Base-by-base conservation (phyloP, 202 grass and related monocot genomes). In the Schoenoplectus triqueter region DNA sequence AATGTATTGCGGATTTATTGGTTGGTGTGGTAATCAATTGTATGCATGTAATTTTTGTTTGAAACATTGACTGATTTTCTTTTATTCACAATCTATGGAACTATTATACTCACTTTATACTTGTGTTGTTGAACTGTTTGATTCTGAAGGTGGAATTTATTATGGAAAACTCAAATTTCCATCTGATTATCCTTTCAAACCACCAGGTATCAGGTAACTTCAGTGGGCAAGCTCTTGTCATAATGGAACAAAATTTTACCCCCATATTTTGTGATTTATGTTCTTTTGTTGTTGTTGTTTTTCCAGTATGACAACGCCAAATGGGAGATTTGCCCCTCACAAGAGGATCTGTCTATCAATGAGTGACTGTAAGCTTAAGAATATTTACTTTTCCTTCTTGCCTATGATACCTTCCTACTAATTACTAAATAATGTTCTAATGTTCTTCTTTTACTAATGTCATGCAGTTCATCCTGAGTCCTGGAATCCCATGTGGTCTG, bases 401-500 rank as follows among this genome's bases (percentile, higher is more conserved):
- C 76, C 10, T 55, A 42, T 8, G n/a, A 21, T 65, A 49, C 2
- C 45, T 40, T 60, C 7, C 45, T 17, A n/a, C 18, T 19, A 62
- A 61, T 17, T 31, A 31, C 31, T 31, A 31, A 31, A 31, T 42
- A 61, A 44, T 61, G 40, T 71, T 72, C 19, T 84, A 54, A 66
- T 77, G 42, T 70, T 69, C 5, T 56, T 45, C 60, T 44, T 31
- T 63, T 64, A 7, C 50, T 88, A 64, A 86, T 56, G 7, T 87
- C 84, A 74, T 90, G 57, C 83, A 99, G 96, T 99, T 94, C 93
- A 99, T 88, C 93, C 90, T 41, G 96, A 99, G 88, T 96, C 96
- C 61, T 99, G 96, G 93, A 96, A 96, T 94, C 96, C 96, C 76
- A 96, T 99, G 93, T 99, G 96, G 93, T 96, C 96, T 86, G 96